Evolutionary conservation across 2,329 filamentous ascomycete genomes (phyloP), one percentile per base, ranked within the genome.

Genomic region (Aureobasidium sp.): DNA sequence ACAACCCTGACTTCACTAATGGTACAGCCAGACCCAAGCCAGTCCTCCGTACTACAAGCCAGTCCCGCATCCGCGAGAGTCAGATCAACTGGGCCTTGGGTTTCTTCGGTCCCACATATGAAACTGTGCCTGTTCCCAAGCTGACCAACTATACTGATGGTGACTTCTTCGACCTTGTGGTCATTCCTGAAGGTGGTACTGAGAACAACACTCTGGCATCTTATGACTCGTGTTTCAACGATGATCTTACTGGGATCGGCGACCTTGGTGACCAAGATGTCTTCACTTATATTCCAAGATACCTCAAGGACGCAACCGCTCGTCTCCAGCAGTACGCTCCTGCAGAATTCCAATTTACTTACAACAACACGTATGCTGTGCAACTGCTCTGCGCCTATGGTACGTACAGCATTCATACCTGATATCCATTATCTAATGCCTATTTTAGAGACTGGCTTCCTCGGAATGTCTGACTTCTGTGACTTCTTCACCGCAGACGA

Each of bases 1-100:
- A 83, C 73, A 77, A 79, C 65, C 69, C 74, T 15, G 74, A 75
- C 3, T 84, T 80, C 73, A 72, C 76, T 65, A 73, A 77, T 42
- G 75, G 78, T 12, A 82, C 78, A 17, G 72, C 74, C 8, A 73
- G 80, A 8, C 73, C 77, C 0, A 80, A 79, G 69, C 77, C 81
- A 0, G 76, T 82, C 0, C 73, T 84, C 51, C 74, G 82, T 29
- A 84, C 82, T 0, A 84, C 82, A 0, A 75, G 75, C 44, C 82
- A 84, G 69, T 77, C 75, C 12, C 76, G 82, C 32, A 84, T 84
- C 47, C 68, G 79, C 63, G 82, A 84, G 69, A 82, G 78, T n/a
- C 72, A 80, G 66, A 79, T 81, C 67, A 78, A 74, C 64, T 82
- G 80, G 80, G 75, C 78, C 1, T 71, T 82, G 3, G 79, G 80